Conservation (phyloP, 768 basidiomycete species). For the Tulasnella sp. region DNA sequence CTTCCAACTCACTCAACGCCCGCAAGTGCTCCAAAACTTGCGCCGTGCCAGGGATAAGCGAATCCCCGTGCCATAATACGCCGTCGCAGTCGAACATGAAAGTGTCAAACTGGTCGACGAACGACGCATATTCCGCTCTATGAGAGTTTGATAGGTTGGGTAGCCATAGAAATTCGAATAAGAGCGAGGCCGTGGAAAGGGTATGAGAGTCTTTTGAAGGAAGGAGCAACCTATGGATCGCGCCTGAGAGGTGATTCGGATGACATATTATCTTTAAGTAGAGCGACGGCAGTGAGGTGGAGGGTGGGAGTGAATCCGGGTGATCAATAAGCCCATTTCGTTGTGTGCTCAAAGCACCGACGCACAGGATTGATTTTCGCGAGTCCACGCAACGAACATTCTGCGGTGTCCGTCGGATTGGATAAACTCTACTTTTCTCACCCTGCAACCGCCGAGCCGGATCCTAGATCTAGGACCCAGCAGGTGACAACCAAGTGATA, state of each 20-base stretch:
- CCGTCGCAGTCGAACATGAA: constrained; percentile 98
- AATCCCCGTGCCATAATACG: constrained; percentile 85
- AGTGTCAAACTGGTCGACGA: constrained; percentile 70
- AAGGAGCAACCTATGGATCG: background rate
- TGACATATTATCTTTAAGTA: background rate
- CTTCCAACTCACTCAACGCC: constrained; percentile 53
- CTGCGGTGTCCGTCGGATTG: too few species aligned
- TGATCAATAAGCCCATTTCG: background rate
- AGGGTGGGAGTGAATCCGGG: background rate
- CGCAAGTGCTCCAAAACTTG: constrained; percentile 73
- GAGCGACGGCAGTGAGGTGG: background rate
- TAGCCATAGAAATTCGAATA: background rate
- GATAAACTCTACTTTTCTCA: too few species aligned
- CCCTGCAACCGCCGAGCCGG: too few species aligned
- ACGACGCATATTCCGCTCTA: constrained; percentile 36
- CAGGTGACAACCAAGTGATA: too few species aligned
- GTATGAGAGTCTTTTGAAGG: background rate
- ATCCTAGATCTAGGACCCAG: too few species aligned
- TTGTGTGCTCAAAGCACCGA: background rate
- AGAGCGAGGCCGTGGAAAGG: background rate
- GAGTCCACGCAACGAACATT: too few species aligned
- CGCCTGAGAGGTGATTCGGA: background rate
- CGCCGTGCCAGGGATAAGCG: constrained; percentile 68
- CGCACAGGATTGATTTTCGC: too few species aligned
- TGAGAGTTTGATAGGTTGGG: background rate